A percentile compares a stretch with the other conserved stretches of the same genome.
Evolutionary conservation across 2,329 filamentous ascomycete genomes (phyloP).

Genomic region (Macrophomina pseudophaseolina): DNA sequence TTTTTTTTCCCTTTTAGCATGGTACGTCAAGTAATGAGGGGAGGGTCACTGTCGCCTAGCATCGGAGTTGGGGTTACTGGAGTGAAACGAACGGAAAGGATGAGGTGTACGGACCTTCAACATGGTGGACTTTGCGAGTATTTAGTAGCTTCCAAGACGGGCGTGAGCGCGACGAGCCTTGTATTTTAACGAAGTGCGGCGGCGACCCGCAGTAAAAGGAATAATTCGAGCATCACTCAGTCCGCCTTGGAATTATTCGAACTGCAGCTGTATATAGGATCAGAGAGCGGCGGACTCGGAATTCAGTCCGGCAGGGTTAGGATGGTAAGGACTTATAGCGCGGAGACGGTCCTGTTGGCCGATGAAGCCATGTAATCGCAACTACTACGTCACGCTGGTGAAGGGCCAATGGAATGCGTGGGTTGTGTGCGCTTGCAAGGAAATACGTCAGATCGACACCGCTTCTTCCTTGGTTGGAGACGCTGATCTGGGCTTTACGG

Average conservation of each 20-base stretch:
- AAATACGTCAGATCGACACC: slow-evolving; percentile 3
- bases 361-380: background rate
- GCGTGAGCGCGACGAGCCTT: background rate
- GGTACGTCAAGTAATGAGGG: background rate
- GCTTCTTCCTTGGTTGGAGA: background rate
- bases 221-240: background rate
- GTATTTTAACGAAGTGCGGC: background rate
- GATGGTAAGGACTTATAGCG: background rate
- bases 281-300: background rate
- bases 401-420: background rate
- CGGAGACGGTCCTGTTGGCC: background rate
- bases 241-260: background rate
- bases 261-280: background rate
- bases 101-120: background rate
- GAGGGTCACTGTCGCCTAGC: background rate
- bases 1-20: background rate
- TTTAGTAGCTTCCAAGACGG: background rate
- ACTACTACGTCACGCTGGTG: background rate
- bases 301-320: background rate
- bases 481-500: slow-evolving; percentile 12
- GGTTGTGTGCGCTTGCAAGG: background rate
- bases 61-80: slow-evolving; percentile 1
- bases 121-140: background rate
- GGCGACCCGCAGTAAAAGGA: background rate
- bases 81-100: background rate